Conservation (phyloP, 495 filamentous ascomycete genomes). For the Neurospora sp. region DNA sequence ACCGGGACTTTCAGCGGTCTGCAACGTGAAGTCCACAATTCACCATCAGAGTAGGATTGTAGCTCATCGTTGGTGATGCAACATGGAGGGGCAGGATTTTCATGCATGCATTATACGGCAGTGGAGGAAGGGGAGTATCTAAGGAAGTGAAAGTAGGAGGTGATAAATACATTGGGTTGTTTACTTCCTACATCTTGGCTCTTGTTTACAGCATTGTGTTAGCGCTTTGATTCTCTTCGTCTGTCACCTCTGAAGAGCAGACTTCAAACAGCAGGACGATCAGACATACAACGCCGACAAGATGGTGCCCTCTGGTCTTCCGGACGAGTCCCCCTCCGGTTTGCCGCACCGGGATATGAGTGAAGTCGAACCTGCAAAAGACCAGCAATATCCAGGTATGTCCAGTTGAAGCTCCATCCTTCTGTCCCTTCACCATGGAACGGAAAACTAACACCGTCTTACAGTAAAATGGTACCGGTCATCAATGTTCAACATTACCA, state of each 20-base stretch:
- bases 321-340: not conserved
- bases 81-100: not conserved
- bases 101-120: not conserved
- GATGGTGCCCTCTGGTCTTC: not conserved
- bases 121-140: not conserved
- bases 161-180: not conserved
- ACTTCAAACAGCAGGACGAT: not conserved
- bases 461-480: slow-evolving; percentile 56
- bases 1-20: not conserved
- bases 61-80: not conserved
- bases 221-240: not conserved
- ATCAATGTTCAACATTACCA: slow-evolving; percentile 52
- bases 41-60: not conserved
- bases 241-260: not conserved
- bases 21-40: not conserved
- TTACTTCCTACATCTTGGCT: not conserved
- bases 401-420: not conserved
- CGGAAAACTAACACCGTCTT: not conserved
- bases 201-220: not conserved
- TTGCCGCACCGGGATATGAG: not conserved
- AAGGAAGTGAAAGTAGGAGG: not conserved
- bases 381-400: slow-evolving; percentile 14
- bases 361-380: slow-evolving; percentile 12
- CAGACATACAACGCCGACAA: not conserved
- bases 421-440: not conserved